Evolutionary conservation across 352 stramenopile genomes (phyloP).

Genomic region (Phytophthora pisi): DNA sequence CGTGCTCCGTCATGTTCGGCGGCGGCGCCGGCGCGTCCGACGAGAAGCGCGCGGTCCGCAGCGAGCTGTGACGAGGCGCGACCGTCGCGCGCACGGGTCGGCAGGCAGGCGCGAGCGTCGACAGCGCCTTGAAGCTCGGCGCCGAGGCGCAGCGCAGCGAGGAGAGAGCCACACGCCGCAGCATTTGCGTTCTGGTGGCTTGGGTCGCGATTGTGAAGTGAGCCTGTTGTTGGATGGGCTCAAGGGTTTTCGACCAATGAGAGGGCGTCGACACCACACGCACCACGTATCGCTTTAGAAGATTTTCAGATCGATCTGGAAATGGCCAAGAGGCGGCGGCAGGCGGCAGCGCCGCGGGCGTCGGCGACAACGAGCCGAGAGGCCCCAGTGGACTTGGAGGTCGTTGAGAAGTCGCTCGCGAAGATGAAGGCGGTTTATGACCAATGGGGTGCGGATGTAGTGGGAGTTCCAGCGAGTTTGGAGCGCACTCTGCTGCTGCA

Average conservation of each 20-base stretch:
- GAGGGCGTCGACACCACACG: not conserved
- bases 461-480: constrained; percentile 23
- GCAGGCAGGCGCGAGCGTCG: constrained; percentile 2
- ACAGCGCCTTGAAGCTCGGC: constrained; percentile 13
- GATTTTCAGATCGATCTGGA: not conserved
- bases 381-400: constrained; percentile 6
- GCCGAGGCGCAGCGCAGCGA: constrained; percentile 24
- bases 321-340: constrained; percentile 50
- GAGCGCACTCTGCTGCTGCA: constrained; percentile 46
- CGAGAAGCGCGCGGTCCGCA: constrained; percentile 27
- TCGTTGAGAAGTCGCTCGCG: constrained; percentile 14
- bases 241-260: constrained; percentile 9
- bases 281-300: not conserved
- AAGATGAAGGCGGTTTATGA: constrained; percentile 18
- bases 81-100: not conserved
- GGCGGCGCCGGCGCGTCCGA: constrained; percentile 13
- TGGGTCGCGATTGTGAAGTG: constrained; percentile 16
- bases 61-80: not conserved
- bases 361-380: constrained; percentile 16
- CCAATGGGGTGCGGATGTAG: constrained; percentile 25
- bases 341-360: constrained; percentile 17
- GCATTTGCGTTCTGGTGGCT: constrained; percentile 35
- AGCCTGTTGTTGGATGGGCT: constrained; percentile 3
- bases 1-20: constrained; percentile 63
- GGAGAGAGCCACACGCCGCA: constrained; percentile 26